Evolutionary conservation across 306 rosid species (phyloP).

Genomic region (Carpinus viminea): DNA sequence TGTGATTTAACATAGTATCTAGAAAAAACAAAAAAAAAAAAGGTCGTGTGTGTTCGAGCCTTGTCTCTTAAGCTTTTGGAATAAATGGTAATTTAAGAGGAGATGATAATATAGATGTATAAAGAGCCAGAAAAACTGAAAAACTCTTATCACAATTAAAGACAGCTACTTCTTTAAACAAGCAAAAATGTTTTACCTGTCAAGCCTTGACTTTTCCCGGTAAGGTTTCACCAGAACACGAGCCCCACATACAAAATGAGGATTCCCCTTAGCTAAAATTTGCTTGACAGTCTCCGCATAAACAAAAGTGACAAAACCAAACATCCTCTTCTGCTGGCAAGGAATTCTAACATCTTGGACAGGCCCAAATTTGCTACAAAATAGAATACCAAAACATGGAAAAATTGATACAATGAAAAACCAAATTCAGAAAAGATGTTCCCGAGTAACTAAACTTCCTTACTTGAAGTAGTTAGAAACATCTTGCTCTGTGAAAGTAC

Average conservation of each 20-base stretch:
- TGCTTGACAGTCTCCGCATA: constrained; percentile 45
- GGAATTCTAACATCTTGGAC: constrained; percentile 59
- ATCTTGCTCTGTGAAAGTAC: constrained; percentile 47
- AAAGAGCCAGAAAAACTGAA: not conserved
- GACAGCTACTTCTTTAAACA: not conserved
- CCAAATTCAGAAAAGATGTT: not conserved
- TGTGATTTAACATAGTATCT: too few relatives aligned
- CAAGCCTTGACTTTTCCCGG: constrained; percentile 45
- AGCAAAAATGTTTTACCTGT: constrained; percentile 30
- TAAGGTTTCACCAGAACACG: constrained; percentile 55
- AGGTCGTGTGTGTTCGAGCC: too few relatives aligned
- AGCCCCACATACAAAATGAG: constrained; percentile 47
- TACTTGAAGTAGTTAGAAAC: constrained; percentile 51
- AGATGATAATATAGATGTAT: not conserved
- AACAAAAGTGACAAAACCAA: constrained; percentile 53
- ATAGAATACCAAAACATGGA: not conserved
- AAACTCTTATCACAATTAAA: not conserved
- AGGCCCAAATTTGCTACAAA: constrained; percentile 49
- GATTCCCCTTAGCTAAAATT: constrained; percentile 43
- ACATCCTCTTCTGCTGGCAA: constrained; percentile 54
- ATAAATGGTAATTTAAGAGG: too few relatives aligned
- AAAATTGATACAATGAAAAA: not conserved
- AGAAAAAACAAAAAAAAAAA: too few relatives aligned
- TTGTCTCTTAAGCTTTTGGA: too few relatives aligned
- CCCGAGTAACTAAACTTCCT: not conserved